A percentile compares a stretch with the other conserved stretches of the same genome.
phyloP scores from a whole-genome alignment of 208 protist species.

The Blechomonas ayalai region DNA sequence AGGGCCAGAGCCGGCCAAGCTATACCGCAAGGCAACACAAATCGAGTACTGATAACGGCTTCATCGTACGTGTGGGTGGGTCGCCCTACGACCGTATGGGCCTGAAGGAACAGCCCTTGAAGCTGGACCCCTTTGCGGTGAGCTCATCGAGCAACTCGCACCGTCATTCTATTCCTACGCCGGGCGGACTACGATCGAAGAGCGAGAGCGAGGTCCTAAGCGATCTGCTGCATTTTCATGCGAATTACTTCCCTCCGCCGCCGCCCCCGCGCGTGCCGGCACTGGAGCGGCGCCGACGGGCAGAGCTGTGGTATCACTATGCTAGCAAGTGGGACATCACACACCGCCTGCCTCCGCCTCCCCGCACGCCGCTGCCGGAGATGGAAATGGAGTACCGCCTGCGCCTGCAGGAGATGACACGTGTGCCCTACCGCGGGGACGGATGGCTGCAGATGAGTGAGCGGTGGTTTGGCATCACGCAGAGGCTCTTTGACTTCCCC shows the following conservation, averaged over 20 bases:
- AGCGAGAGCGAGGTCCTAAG: slow-evolving; percentile 61
- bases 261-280: slow-evolving; percentile 46
- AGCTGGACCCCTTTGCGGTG: too few species aligned
- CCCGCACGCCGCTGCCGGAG: slow-evolving; percentile 64
- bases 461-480: slow-evolving; percentile 54
- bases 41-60: too few species aligned
- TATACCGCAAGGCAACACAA: too few species aligned
- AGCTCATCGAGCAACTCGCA: too few species aligned
- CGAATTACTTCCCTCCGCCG: slow-evolving; percentile 72
- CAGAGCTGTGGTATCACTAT: slow-evolving; percentile 73
- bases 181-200: too few species aligned
- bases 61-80: too few species aligned
- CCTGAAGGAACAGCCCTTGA: too few species aligned
- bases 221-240: slow-evolving; percentile 72
- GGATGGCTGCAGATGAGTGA: slow-evolving; percentile 57
- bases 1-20: too few species aligned
- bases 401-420: slow-evolving; percentile 29
- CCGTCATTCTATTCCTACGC: too few species aligned
- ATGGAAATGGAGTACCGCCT: slow-evolving; percentile 62
- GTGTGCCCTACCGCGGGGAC: slow-evolving; percentile 65
- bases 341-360: slow-evolving; percentile 66
- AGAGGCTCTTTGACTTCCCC: slow-evolving; percentile 64
- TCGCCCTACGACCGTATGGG: too few species aligned
- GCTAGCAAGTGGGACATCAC: slow-evolving; percentile 80
- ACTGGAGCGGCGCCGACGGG: slow-evolving; percentile 29